Percentiles rank a stretch among this genome's conserved stretches.
phyloP scores from a whole-genome alignment of 2,329 filamentous ascomycete species.

The Leptoxyphium fumago region DNA sequence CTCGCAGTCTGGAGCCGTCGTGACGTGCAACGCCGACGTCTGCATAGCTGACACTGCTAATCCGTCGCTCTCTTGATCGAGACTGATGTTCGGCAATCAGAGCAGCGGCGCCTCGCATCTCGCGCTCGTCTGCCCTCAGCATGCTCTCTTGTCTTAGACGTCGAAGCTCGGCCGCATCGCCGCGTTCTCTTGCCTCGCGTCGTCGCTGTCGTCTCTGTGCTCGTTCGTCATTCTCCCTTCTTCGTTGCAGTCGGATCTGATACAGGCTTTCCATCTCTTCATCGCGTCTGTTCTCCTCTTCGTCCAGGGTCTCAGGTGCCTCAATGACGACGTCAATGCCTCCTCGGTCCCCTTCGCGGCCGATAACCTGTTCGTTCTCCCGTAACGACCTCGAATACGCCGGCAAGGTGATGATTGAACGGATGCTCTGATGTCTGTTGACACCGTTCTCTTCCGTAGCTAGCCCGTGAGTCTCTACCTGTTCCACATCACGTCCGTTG shows the following conservation, averaged over 20 bases:
- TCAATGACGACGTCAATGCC: conserved; percentile 87
- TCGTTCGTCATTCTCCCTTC: conserved; percentile 60
- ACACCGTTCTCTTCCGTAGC: conserved; percentile 31
- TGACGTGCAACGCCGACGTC: conserved; percentile 62
- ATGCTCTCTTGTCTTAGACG: conserved; percentile 44
- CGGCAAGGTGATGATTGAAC: conserved; percentile 88
- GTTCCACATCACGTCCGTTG: conserved; percentile 11
- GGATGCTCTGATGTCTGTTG: conserved; percentile 70
- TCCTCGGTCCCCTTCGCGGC: conserved; percentile 75
- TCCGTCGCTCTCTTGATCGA: conserved; percentile 47
- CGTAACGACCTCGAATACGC: conserved; percentile 61
- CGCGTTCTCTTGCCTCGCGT: conserved; percentile 55
- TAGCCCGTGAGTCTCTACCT: conserved; percentile 10
- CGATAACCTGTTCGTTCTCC: conserved; percentile 69
- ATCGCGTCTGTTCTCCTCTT: conserved; percentile 65
- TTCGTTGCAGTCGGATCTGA: conserved; percentile 67
- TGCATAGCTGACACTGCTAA: conserved; percentile 63
- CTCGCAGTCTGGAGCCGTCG: conserved; percentile 61
- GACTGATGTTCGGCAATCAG: conserved; percentile 46
- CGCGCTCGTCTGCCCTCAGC: conserved; percentile 32
- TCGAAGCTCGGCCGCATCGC: conserved; percentile 55
- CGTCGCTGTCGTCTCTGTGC: conserved; percentile 58
- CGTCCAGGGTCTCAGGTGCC: conserved; percentile 63
- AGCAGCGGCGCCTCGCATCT: conserved; percentile 23
- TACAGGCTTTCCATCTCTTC: conserved; percentile 88